These are phyloP conservation scores for Neckera pumila DNA, from an alignment of 225 moss, liverwort and hornwort genomes.

Conservation along the genomic window DNA sequence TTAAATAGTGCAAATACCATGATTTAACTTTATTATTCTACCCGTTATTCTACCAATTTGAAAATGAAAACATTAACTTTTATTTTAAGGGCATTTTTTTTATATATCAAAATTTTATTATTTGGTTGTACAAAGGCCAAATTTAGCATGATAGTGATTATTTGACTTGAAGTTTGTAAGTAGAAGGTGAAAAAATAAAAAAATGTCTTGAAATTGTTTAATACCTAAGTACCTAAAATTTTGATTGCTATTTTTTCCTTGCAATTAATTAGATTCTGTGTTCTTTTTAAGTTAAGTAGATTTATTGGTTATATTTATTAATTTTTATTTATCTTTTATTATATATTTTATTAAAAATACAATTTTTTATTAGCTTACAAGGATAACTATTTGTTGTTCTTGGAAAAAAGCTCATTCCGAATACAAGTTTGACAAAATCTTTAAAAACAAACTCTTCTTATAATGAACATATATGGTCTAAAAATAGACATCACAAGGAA, in stretches of 20 bases:
- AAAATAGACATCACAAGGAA: not conserved
- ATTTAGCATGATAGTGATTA: not conserved
- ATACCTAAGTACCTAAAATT: not conserved
- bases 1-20: not conserved
- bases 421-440: not conserved
- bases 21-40: not conserved
- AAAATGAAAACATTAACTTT: too few species aligned
- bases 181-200: not conserved
- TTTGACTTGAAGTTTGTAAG: not conserved
- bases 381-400: fast-evolving
- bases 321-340: not conserved
- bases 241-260: not conserved
- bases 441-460: not conserved
- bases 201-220: not conserved
- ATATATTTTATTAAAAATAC: not conserved
- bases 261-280: not conserved
- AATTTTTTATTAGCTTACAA: fast-evolving
- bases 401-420: not conserved
- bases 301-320: not conserved
- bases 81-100: too few species aligned
- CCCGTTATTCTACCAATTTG: too few species aligned
- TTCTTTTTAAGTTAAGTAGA: not conserved
- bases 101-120: not conserved
- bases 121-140: not conserved
- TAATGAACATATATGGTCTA: not conserved